A percentile compares a stretch with the other conserved stretches of the same genome.
Conservation (phyloP, 2,329 filamentous ascomycete genomes). For the Amauroascus verrucosus region DNA sequence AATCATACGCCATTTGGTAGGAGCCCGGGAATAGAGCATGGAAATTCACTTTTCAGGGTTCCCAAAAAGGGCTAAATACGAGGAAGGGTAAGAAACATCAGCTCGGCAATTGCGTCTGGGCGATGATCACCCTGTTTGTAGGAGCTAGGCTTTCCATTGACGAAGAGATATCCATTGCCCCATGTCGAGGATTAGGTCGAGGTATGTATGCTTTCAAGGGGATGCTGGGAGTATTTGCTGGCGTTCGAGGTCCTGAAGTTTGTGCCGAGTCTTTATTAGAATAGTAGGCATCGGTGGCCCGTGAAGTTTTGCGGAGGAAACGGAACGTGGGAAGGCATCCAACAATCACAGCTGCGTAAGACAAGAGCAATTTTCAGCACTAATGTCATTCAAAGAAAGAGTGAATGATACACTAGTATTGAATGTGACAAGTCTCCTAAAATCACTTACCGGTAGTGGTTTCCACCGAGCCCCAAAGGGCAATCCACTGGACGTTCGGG, state of each 20-base stretch:
- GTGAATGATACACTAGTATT: too few relatives aligned
- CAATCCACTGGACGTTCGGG: conserved; percentile 11
- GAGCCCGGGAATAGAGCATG: neutral
- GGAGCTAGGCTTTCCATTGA: conserved; percentile 5
- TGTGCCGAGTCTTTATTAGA: neutral
- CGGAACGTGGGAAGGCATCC: conserved; percentile 11
- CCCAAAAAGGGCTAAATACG: neutral
- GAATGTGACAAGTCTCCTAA: too few relatives aligned
- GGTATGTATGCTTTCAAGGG: neutral
- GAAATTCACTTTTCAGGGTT: neutral
- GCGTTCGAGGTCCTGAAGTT: neutral
- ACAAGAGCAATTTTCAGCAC: too few relatives aligned
- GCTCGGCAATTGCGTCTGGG: neutral
- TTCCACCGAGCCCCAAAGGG: conserved; percentile 9
- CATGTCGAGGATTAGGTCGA: neutral
- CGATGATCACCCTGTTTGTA: neutral
- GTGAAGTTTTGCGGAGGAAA: conserved; percentile 6
- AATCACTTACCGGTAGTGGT: conserved; percentile 9
- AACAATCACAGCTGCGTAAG: conserved; percentile 8
- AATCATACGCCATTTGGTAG: neutral
- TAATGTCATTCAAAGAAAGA: too few relatives aligned
- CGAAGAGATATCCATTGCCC: neutral
- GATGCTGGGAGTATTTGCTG: neutral
- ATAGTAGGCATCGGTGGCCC: neutral
- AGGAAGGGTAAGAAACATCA: neutral